phyloP scores from a whole-genome alignment of 192 early-diverging fungal genomes.

The Coemansia sp. region DNA sequence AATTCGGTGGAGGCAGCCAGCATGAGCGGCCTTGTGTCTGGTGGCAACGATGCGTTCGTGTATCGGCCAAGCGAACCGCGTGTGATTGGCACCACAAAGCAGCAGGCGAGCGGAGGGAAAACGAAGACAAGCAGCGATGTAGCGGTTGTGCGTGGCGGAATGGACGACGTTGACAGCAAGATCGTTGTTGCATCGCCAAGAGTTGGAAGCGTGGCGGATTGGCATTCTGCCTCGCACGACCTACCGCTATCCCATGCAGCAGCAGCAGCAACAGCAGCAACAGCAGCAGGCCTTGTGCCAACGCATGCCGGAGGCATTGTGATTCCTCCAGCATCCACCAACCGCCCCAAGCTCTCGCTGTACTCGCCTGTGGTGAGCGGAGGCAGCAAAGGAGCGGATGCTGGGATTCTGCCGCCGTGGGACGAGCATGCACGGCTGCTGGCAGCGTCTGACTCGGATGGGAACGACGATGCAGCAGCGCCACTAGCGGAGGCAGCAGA shows the following conservation, averaged over 20 bases:
- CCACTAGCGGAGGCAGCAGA: neutral
- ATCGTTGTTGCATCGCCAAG: conserved; percentile 2
- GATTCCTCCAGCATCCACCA: neutral
- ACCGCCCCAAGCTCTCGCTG: conserved; percentile 44
- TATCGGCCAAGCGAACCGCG: conserved; percentile 17
- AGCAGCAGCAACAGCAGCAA: neutral
- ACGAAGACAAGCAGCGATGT: neutral
- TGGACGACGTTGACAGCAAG: conserved; percentile 30
- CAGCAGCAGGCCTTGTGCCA: conserved; percentile 5
- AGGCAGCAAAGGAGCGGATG: neutral
- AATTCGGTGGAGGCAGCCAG: conserved; percentile 14
- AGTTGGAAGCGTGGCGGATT: conserved; percentile 5
- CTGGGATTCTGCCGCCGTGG: conserved; percentile 43
- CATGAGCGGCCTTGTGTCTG: neutral
- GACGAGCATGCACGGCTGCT: conserved; percentile 37
- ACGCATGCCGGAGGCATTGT: conserved; percentile 12
- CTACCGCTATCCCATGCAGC: neutral
- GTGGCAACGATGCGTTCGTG: neutral
- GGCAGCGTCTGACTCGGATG: neutral
- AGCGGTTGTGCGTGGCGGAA: neutral
- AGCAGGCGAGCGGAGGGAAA: neutral
- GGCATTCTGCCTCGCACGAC: conserved; percentile 1
- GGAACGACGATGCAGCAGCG: neutral
- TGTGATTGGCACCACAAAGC: conserved; percentile 20
- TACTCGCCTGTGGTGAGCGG: conserved; percentile 44